phyloP scores from a whole-genome alignment of 345 rosid species.

The Erysimum cheiranthoides region DNA sequence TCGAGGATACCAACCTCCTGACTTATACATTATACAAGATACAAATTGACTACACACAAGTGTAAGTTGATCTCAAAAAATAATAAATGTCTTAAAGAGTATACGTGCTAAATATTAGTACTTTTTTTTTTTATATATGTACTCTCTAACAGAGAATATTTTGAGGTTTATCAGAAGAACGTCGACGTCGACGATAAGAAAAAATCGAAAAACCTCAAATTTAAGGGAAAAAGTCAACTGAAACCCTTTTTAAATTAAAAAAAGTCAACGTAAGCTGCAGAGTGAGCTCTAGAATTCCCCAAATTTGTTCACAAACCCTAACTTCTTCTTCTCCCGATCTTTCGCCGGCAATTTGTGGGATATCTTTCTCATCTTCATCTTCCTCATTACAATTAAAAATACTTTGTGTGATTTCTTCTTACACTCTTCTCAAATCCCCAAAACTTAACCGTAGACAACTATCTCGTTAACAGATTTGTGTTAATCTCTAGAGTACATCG shows the following conservation, averaged over 20 bases:
- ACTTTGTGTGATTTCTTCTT: not conserved
- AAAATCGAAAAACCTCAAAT: not conserved
- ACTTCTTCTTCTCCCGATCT: not conserved
- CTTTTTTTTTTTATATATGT: too few relatives aligned
- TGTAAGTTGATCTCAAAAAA: too few relatives aligned
- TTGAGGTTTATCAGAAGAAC: too few relatives aligned
- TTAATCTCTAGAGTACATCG: not conserved
- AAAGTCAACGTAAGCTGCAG: not conserved
- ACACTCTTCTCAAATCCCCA: not conserved
- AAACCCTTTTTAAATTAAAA: not conserved
- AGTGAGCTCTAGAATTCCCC: not conserved
- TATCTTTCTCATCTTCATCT: not conserved
- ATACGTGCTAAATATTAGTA: too few relatives aligned
- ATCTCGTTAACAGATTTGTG: not conserved
- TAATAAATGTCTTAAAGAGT: too few relatives aligned
- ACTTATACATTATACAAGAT: too few relatives aligned
- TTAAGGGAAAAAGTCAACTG: not conserved
- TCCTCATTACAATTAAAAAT: not conserved
- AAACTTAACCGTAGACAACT: not conserved
- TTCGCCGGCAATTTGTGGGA: not conserved
- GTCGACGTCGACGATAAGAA: too few relatives aligned
- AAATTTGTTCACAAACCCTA: slow-evolving; percentile 1
- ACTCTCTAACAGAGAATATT: too few relatives aligned
- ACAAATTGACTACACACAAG: too few relatives aligned
- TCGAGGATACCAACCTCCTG: too few relatives aligned